These are phyloP conservation scores for Gentiana dahurica DNA, from an alignment of 257 asterid species.

Conservation along the genomic window DNA sequence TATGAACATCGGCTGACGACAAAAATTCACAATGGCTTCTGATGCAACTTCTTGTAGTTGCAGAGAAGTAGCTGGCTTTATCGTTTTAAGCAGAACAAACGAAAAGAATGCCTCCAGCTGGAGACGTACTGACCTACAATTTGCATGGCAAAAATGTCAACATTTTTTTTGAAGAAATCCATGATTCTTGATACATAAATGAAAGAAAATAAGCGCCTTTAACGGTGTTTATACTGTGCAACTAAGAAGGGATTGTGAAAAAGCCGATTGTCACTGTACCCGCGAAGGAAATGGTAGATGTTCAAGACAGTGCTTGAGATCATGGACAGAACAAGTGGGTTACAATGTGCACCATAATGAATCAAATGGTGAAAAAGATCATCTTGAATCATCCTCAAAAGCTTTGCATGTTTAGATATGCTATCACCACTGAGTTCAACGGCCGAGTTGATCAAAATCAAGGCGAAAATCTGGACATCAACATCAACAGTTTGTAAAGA, in stretches of 20 bases:
- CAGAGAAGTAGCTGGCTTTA: slow-evolving; percentile 29
- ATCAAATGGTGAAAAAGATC: slow-evolving; percentile 79
- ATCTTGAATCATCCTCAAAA: slow-evolving; percentile 84
- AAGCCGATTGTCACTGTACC: slow-evolving; percentile 15
- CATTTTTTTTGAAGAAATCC: background rate
- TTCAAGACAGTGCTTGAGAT: slow-evolving; percentile 79
- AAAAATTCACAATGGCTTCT: slow-evolving; percentile 74
- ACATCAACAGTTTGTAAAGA: slow-evolving; percentile 45
- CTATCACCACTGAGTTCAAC: slow-evolving; percentile 86
- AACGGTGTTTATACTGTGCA: slow-evolving; percentile 2
- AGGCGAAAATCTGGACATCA: slow-evolving; percentile 61
- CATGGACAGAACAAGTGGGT: slow-evolving; percentile 78
- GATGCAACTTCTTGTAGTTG: slow-evolving; percentile 82
- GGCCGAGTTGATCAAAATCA: slow-evolving; percentile 66
- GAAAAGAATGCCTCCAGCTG: slow-evolving; percentile 84
- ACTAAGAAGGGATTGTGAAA: no score
- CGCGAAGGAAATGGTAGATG: slow-evolving; percentile 71
- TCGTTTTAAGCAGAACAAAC: slow-evolving; percentile 48
- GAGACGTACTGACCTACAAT: slow-evolving; percentile 64
- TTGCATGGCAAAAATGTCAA: slow-evolving; percentile 4
- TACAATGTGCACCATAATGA: slow-evolving; percentile 62
- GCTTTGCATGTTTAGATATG: slow-evolving; percentile 80
- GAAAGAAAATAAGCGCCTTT: no score
- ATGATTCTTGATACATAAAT: background rate
- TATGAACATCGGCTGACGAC: slow-evolving; percentile 67